These are phyloP conservation scores for Aureobasidium sp. DNA, from an alignment of 2,329 filamentous ascomycete genomes.

Conservation along the genomic window DNA sequence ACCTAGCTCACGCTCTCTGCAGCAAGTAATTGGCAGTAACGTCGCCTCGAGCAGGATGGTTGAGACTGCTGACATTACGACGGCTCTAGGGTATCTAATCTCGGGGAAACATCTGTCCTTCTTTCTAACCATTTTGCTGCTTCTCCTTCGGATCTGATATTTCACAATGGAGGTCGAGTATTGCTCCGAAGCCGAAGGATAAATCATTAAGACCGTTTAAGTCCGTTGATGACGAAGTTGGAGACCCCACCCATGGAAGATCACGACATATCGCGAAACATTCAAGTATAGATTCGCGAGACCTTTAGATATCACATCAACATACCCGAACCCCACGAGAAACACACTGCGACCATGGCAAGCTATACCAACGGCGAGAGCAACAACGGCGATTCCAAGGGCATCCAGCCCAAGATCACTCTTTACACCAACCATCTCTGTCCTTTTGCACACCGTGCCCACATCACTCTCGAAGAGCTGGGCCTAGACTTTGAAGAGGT, in stretches of 20 bases:
- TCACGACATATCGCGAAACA: slow-evolving; percentile 5
- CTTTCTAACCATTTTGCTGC: too few relatives aligned
- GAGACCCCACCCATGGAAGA: not conserved
- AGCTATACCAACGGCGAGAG: slow-evolving; percentile 19
- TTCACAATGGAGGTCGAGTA: too few relatives aligned
- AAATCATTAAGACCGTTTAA: not conserved
- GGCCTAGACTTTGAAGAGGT: slow-evolving; percentile 33
- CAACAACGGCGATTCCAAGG: slow-evolving; percentile 23
- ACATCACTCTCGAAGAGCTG: slow-evolving; percentile 28
- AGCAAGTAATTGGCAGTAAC: too few relatives aligned
- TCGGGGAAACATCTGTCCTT: too few relatives aligned
- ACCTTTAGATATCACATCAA: not conserved
- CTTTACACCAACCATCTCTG: slow-evolving; percentile 66
- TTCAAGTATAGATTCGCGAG: not conserved
- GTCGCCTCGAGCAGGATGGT: too few relatives aligned
- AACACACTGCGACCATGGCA: not conserved
- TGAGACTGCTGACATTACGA: too few relatives aligned
- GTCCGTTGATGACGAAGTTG: slow-evolving; percentile 9
- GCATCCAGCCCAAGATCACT: slow-evolving; percentile 45
- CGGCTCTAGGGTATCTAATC: too few relatives aligned
- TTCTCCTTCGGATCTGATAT: too few relatives aligned
- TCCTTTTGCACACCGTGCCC: slow-evolving; percentile 67
- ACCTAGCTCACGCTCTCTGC: too few relatives aligned
- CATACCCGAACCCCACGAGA: not conserved
- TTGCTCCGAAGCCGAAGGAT: not conserved